Conservation (phyloP, 768 basidiomycete genomes). For the Candolleomyces efflorescens region DNA sequence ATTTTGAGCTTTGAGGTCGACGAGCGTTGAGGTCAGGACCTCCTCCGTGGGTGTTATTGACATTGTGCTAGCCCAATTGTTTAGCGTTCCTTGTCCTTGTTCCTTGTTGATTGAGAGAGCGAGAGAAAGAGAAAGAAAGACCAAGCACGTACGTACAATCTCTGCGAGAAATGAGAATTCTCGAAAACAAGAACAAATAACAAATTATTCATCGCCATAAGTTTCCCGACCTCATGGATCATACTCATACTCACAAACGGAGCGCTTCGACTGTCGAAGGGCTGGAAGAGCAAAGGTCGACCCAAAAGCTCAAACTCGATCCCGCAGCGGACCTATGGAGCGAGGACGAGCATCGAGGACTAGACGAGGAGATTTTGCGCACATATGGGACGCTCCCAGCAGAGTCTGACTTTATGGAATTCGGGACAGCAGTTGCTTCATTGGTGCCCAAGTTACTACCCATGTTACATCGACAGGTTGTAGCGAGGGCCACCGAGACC, state of each 20-base stretch:
- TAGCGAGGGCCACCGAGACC: not conserved
- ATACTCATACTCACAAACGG: not conserved
- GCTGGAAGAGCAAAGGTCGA: not conserved
- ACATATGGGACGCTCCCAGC: not conserved
- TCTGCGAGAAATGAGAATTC: no score
- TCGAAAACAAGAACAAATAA: no score
- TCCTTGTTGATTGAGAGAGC: no score
- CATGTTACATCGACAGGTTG: not conserved
- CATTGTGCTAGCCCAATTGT: no score
- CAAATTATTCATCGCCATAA: no score
- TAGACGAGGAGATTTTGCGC: not conserved
- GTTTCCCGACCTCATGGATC: not conserved
- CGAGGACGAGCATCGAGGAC: not conserved
- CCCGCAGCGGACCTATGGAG: not conserved
- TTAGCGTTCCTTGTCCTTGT: no score
- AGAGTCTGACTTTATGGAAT: not conserved
- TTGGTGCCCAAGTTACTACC: not conserved
- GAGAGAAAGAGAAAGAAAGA: no score
- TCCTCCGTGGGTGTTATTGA: conserved; percentile 52
- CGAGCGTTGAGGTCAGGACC: conserved; percentile 53
- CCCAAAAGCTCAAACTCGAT: not conserved
- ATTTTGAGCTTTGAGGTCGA: conserved; percentile 50
- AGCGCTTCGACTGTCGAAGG: not conserved
- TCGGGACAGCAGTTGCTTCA: not conserved
- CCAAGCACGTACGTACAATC: no score